Conservation (phyloP, 1,284 basidiomycete species). For the Puccinia sorghi region DNA sequence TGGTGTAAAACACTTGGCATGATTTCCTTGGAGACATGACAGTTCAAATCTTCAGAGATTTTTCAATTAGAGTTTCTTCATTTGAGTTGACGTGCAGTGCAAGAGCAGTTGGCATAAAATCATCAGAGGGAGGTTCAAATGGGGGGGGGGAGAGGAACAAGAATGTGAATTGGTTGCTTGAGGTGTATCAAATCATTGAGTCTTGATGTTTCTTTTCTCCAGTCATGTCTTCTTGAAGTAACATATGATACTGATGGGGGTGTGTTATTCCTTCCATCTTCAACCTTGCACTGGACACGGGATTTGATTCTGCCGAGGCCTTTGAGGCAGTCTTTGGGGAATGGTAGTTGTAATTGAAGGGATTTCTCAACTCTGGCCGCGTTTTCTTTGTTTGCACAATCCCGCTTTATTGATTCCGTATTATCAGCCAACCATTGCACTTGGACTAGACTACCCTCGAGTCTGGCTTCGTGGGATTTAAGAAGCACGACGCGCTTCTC, state of each 20-base stretch:
- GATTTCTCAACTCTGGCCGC: not conserved
- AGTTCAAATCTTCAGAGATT: not conserved
- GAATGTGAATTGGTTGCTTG: not conserved
- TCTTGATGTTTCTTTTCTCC: not conserved
- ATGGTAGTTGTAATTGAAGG: conserved; percentile 8
- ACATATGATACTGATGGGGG: not conserved
- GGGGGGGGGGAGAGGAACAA: no score
- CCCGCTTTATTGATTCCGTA: not conserved
- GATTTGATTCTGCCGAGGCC: not conserved
- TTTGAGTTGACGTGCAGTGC: no score
- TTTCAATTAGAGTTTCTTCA: no score
- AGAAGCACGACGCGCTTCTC: no score
- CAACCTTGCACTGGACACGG: conserved; percentile 4
- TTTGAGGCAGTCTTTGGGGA: conserved; percentile 17
- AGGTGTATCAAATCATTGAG: not conserved
- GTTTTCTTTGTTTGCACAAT: not conserved
- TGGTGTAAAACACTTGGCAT: not conserved
- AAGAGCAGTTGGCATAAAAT: no score
- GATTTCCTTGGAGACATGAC: not conserved
- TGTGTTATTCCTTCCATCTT: not conserved
- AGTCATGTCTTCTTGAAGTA: conserved; percentile 10
- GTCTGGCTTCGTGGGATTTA: no score
- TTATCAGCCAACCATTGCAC: not conserved
- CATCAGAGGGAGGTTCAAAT: no score
- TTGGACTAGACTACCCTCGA: not conserved